A percentile compares a stretch with the other conserved stretches of the same genome.
Conservation (phyloP, 768 basidiomycete species). For the Phlebiopsis flavidoalba region DNA sequence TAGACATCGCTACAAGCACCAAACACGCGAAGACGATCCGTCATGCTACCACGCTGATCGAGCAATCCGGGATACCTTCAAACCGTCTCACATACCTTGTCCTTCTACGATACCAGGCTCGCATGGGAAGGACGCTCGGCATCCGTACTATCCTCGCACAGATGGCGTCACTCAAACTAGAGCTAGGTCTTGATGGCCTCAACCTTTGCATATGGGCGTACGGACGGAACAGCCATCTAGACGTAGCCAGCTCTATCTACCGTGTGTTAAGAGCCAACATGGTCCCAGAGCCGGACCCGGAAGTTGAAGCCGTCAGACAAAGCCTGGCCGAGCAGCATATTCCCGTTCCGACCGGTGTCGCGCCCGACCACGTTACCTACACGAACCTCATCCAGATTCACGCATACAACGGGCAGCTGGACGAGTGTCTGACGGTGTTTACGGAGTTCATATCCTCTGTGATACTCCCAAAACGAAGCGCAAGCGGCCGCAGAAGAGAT, state of each 20-base stretch:
- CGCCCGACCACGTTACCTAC: constrained; percentile 66
- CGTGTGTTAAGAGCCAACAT: constrained; percentile 54
- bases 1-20: constrained; percentile 58
- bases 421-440: constrained; percentile 49
- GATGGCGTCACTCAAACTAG: constrained; percentile 45
- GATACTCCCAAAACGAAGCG: constrained; percentile 21
- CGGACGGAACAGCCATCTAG: constrained; percentile 43
- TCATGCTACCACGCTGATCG: constrained; percentile 50
- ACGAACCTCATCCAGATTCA: constrained; percentile 62
- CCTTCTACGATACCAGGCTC: constrained; percentile 51
- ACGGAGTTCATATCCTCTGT: constrained; percentile 54
- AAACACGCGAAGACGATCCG: constrained; percentile 36
- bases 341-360: constrained; percentile 33
- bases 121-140: constrained; percentile 40
- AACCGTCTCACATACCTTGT: constrained; percentile 60
- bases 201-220: constrained; percentile 74
- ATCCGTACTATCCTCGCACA: constrained; percentile 50
- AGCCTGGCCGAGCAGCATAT: constrained; percentile 40
- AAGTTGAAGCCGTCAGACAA: constrained; percentile 22
- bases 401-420: constrained; percentile 67
- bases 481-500: constrained; percentile 31
- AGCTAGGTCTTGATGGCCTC: constrained; percentile 58
- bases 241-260: constrained; percentile 59
- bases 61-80: constrained; percentile 47
- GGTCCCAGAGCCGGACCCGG: constrained; percentile 29